Conservation (phyloP, 1,284 basidiomycete species). For the Heterobasidion occidentale region DNA sequence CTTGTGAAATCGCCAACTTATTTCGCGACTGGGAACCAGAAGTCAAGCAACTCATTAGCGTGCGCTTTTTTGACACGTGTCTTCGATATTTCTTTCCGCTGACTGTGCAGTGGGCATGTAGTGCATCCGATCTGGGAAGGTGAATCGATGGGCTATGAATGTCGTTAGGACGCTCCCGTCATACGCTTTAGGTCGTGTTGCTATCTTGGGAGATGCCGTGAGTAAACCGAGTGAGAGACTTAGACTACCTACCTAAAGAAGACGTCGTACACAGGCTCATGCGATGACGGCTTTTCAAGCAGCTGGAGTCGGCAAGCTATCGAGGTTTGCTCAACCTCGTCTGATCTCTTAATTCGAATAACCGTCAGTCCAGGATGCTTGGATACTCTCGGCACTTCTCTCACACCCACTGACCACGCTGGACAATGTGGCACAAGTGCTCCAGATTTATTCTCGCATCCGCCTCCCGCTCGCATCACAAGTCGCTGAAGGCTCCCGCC, state of each 20-base stretch:
- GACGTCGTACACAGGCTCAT: conserved; percentile 31
- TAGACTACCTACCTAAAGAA: background rate
- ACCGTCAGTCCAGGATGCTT: conserved; percentile 23
- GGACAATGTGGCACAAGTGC: conserved; percentile 24
- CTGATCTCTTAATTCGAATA: background rate
- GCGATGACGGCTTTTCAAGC: conserved; percentile 50
- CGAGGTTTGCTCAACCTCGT: conserved; percentile 27
- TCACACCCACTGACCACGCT: conserved; percentile 28
- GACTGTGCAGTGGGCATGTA: conserved; percentile 21
- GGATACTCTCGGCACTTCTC: conserved; percentile 34
- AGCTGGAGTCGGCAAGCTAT: conserved; percentile 49
- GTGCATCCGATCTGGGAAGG: conserved; percentile 7
- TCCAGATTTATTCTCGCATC: conserved; percentile 32
- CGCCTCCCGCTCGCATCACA: conserved; percentile 32
- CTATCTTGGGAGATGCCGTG: conserved; percentile 43
- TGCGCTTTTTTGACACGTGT: conserved; percentile 12
- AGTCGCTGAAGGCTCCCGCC: conserved; percentile 19
- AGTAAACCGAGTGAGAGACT: conserved; percentile 5
- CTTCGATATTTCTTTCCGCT: background rate
- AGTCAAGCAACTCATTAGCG: conserved; percentile 30
- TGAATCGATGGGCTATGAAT: conserved; percentile 44
- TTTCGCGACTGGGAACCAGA: conserved; percentile 35
- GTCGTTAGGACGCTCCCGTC: conserved; percentile 30
- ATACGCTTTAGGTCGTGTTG: conserved; percentile 31
- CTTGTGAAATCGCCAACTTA: conserved; percentile 17